Evolutionary conservation across 169 alveolate genomes (phyloP), one percentile per base, ranked within the genome.

Genomic region (Neospora caninum): DNA sequence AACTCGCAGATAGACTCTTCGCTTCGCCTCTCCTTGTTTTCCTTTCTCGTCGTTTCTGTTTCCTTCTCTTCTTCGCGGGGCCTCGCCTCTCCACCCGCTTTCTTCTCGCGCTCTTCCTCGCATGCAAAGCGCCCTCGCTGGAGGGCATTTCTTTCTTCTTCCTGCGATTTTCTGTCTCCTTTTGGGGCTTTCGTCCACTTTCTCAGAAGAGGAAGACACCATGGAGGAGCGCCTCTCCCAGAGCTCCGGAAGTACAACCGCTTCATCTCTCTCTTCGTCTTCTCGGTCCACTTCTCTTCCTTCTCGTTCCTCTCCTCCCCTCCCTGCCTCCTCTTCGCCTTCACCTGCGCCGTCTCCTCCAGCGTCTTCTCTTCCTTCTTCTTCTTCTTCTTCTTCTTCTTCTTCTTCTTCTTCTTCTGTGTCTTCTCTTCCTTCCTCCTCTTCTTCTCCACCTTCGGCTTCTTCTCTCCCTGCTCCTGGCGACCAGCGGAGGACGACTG

Each of bases 361-460:
- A 18, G 18, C 73, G 27, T 64, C 73, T 64, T 27, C 73, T 64
- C 27, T 27, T 64, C 27, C 73, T 64, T 64, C 73, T 64, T 64
- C 73, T 18, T 64, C 73, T 64, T 64, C 73, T 64, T 64, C 73
- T 64, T 64, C 73, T 64, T 64, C 73, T 64, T 64, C 73, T 64
- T 64, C 73, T 64, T 18, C 73, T 64, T 64, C 27, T 20, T 64
- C 73, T 64, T 27, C 73, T 64, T 20, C 18, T 20, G 73, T 18
- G 27, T 64, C 18, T 64, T 27, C 27, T 64, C 73, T 27, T 64
- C n/a, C n/a, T n/a, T n/a, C n/a, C n/a, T n/a, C n/a, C n/a, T n/a
- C n/a, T n/a, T n/a, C n/a, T n/a, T n/a, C n/a, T n/a, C n/a, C n/a
- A n/a, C n/a, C n/a, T n/a, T n/a, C n/a, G n/a, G n/a, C n/a, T n/a